A percentile compares a stretch with the other conserved stretches of the same genome.
Conservation (phyloP, 129 eudicot species). For the Scalesia atractyloides region DNA sequence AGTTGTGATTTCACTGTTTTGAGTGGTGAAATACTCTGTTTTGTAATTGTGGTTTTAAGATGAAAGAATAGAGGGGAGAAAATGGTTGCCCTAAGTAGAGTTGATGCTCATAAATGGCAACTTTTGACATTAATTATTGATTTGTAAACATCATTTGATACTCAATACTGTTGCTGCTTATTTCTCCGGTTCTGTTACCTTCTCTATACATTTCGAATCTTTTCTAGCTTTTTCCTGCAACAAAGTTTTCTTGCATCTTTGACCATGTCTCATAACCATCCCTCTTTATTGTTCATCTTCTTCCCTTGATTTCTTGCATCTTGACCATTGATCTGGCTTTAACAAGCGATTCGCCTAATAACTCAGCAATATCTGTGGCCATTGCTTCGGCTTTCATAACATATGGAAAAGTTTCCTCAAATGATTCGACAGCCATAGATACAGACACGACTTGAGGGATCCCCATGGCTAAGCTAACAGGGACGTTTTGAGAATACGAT, state of each 20-base stretch:
- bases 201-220: not conserved
- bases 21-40: constrained; percentile 13
- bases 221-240: no score
- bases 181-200: not conserved
- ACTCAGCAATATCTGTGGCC: constrained; percentile 84
- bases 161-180: constrained; percentile 5
- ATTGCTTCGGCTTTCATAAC: constrained; percentile 74
- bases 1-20: constrained; percentile 14
- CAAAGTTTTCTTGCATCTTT: no score
- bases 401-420: constrained; percentile 84
- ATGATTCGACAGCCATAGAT: constrained; percentile 90
- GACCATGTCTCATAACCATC: no score
- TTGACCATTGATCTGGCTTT: no score
- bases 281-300: no score
- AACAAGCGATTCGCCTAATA: constrained; percentile 65
- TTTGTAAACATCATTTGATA: constrained; percentile 23
- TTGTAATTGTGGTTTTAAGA: constrained; percentile 16
- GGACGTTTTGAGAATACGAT: constrained; percentile 62
- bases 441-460: constrained; percentile 93
- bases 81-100: constrained; percentile 23
- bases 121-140: constrained; percentile 26
- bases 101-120: constrained; percentile 62
- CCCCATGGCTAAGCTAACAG: constrained; percentile 92
- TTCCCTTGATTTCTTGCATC: no score
- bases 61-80: not conserved